These are phyloP conservation scores for Paramecium octaurelia DNA, from an alignment of 73 alveolate species.

Conservation along the genomic window DNA sequence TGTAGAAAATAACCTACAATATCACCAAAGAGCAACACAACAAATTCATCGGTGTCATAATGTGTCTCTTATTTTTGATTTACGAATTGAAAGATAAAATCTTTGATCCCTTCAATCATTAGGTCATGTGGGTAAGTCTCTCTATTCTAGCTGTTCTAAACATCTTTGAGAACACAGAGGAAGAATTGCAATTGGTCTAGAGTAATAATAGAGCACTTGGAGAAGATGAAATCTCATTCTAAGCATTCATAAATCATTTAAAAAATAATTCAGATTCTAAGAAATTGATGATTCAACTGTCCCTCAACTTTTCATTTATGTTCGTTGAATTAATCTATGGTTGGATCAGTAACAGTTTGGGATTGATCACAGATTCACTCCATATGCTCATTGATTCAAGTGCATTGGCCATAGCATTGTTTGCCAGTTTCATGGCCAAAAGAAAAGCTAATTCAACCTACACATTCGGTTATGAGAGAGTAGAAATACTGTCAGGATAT, in stretches of 20 bases:
- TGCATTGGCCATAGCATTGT: constrained; percentile 93
- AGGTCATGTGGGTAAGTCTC: not conserved
- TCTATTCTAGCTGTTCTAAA: not conserved
- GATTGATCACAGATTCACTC: constrained; percentile 93
- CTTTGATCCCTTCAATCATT: not conserved
- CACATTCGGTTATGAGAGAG: constrained; percentile 92
- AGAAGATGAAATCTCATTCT: not conserved
- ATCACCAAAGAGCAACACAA: not conserved
- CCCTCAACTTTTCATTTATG: constrained; percentile 89
- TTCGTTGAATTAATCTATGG: constrained; percentile 98
- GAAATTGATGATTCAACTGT: not conserved
- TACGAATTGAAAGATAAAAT: not conserved
- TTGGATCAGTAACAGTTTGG: constrained; percentile 83
- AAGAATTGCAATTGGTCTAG: not conserved
- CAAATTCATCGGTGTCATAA: not conserved
- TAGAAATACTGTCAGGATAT: constrained; percentile 90
- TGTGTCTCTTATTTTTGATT: not conserved
- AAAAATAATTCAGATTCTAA: not conserved
- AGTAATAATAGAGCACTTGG: not conserved
- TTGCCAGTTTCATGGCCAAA: constrained; percentile 89
- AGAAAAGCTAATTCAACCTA: constrained; percentile 74
- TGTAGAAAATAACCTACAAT: not conserved
- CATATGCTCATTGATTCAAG: constrained; percentile 97
- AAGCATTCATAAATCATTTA: not conserved
- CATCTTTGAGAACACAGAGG: not conserved